Evolutionary conservation across 768 basidiomycete genomes (phyloP), one percentile per base, ranked within the genome.

Genomic region (Cytidiella melzeri): DNA sequence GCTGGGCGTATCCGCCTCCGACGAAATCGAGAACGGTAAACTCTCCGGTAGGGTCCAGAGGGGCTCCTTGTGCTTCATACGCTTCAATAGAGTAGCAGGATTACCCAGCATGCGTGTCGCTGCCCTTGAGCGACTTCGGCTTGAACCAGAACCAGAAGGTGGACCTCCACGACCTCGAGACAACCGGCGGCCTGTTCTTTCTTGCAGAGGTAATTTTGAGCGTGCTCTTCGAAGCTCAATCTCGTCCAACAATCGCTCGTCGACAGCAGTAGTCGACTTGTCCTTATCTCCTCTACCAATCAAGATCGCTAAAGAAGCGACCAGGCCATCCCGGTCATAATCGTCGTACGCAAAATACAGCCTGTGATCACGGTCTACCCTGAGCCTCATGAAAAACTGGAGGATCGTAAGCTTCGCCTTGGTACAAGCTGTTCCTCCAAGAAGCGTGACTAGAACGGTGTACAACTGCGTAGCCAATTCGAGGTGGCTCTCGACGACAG

Each of bases 331-430:
- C 1, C 72, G 67, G 54, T 87, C 84, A 54, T 74, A 73, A 18
- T 67, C 70, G 13, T 65, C 66, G 39, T 74, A 68, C 18, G 78
- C 73, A 48, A 85, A 84, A 64, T 84, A 96, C 36, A 98, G 60
- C 10, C 84, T 75, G 60, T 99, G 95, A 56, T 93, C 87, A 1
- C 89, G 81, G 61, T 96, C 94, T 0, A 88, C 92, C 48, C 95
- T 76, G 18, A 98, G 71, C 12, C 91, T 81, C 72, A 93, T 81
- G 55, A 96, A 63, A 72, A 95, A 96, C 61, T 92, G 90, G 18
- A 98, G 70, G 3, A 85, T 74, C 11, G 80, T 71, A 15, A 98
- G 62, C 20, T 90, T 73, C 0, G 86, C 84, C 36, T 78, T 71
- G 0, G 79, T 57, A 7, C 80, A 80, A 53, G 69, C 73, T 2